Base-by-base conservation (phyloP, 495 filamentous ascomycete species). In the Venustampulla echinocandica region DNA sequence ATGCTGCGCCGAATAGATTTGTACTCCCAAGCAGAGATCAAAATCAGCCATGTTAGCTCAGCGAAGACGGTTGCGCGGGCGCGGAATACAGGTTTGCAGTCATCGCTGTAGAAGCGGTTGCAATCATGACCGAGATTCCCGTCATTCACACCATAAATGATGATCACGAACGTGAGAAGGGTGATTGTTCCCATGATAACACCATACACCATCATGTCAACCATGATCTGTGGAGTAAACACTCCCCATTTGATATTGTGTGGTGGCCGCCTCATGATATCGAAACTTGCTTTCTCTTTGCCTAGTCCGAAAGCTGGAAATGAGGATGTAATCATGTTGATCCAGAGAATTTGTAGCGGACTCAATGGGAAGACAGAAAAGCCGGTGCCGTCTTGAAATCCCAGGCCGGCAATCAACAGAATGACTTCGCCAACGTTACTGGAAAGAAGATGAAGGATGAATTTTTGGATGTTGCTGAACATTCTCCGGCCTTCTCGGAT, bases 401-500 rank as follows among this genome's bases (percentile, higher is more conserved):
- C 76, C 3, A 87, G 71, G 39, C 80, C 82, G 41, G 81, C 74
- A 21, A 87, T 69, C 23, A 87, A 67, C 19, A 78, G 69, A 40
- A 76, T 70, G 11, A 82, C 82, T 64, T 85, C 78, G 2, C 78
- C 80, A 34, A 87, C 74, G 56, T 87, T 87, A 18, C 76, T 76
- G 11, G 81, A 71, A 25, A 85, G 71, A 21, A 85, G 64, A 58
- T 85, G 81, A 52, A 85, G 71, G 24, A 85, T 64, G 54, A 85
- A 85, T 65, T 85, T 84, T 51, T 85, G 80, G 43, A 85, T 84
- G 55, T 85, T 85, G 54, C 83, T 80, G 57, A 84, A 85, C 49
- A 85, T 70, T n/a, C 81, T 60, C 30, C 81, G 63, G 2, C 81
- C 81, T 61, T 84, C 81, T 44, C 81, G 73, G 15, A 85, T 73